Conservation (phyloP, 208 protist species). For the Phytomonas francai region DNA sequence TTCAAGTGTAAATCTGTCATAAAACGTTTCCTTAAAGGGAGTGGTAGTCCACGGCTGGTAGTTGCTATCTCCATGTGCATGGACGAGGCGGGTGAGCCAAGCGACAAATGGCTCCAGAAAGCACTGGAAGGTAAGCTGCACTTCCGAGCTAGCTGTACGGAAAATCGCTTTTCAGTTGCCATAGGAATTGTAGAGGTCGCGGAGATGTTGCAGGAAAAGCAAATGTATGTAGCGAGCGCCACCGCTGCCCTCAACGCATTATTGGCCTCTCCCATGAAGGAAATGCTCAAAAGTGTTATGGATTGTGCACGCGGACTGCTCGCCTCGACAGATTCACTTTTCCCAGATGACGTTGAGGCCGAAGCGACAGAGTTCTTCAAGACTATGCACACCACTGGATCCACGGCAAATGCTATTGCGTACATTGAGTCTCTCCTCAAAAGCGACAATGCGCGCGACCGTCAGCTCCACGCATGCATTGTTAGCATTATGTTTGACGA, state of each 20-base stretch:
- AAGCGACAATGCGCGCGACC: slow-evolving; percentile 54
- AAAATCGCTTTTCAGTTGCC: slow-evolving; percentile 86
- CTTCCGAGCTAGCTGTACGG: slow-evolving; percentile 64
- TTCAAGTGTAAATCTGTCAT: slow-evolving; percentile 55
- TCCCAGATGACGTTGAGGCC: slow-evolving; percentile 75
- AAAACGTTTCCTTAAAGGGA: slow-evolving; percentile 57
- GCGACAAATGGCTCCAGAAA: slow-evolving; percentile 76
- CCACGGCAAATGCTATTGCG: slow-evolving; percentile 36
- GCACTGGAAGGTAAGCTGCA: slow-evolving; percentile 78
- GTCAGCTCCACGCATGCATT: slow-evolving; percentile 82
- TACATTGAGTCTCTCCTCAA: slow-evolving; percentile 55
- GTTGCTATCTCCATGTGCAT: slow-evolving; percentile 86
- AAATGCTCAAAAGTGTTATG: slow-evolving; percentile 58
- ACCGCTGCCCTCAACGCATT: slow-evolving; percentile 74
- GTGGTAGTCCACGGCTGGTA: slow-evolving; percentile 73
- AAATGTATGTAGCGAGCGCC: slow-evolving; percentile 77
- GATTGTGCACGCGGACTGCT: slow-evolving; percentile 66
- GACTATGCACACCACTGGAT: slow-evolving; percentile 67
- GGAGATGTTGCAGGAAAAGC: slow-evolving; percentile 68
- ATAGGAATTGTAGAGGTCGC: slow-evolving; percentile 81
- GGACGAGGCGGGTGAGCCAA: slow-evolving; percentile 66
- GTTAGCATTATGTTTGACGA: slow-evolving; percentile 86
- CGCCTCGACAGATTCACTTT: slow-evolving; percentile 71
- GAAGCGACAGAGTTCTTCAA: slow-evolving; percentile 82
- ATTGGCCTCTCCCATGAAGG: slow-evolving; percentile 67